Base-by-base conservation (phyloP, 768 basidiomycete species). In the Paxillus involutus region DNA sequence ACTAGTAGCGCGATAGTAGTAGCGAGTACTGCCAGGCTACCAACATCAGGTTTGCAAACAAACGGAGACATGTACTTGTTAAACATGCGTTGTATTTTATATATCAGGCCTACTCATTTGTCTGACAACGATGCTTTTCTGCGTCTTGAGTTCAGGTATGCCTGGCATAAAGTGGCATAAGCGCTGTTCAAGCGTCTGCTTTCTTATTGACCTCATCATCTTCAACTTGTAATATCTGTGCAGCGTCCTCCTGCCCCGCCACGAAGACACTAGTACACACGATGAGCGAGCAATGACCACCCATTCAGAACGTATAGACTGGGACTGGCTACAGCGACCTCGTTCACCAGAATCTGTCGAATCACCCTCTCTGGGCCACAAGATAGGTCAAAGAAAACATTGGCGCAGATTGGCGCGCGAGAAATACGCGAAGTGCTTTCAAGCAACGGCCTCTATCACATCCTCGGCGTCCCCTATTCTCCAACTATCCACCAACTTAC, bases 361-460 rank as follows among this genome's bases (percentile, higher is more conserved):
- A 30, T 46, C 45, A 2, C 44, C 30, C n/a, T 41, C 47, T 12
- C 47, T 44, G 29, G 47, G 50, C 52, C 52, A 47, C 47, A 47
- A n/a, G 21, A 19, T 42, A 10, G 26, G 17, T 42, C 55, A 55
- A n/a, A 21, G 57, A 59, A 46, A 52, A 21, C 43, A 32, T 47
- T 44, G 52, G 47, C 47, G 49, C 60, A 21, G 41, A 32, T 47
- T 44, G 52, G 47, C 47, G 49, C 60, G 6, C 59, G 29, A 6
- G 63, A 61, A 44, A 69, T 69, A 58, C 52, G 75, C 8, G 74
- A 80, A 8, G 80, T 92, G 21, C 76, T 90, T 24, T 68, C 76
- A 21, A 78, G 77, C 59, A 80, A 87, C 51, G 82, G 90, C 68
- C 77, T 92, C 36, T 92, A 93, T 67, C 71, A 76, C 24, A 83